Conservation (phyloP, 2,329 filamentous ascomycete species). For the Trichophyton rubrum region DNA sequence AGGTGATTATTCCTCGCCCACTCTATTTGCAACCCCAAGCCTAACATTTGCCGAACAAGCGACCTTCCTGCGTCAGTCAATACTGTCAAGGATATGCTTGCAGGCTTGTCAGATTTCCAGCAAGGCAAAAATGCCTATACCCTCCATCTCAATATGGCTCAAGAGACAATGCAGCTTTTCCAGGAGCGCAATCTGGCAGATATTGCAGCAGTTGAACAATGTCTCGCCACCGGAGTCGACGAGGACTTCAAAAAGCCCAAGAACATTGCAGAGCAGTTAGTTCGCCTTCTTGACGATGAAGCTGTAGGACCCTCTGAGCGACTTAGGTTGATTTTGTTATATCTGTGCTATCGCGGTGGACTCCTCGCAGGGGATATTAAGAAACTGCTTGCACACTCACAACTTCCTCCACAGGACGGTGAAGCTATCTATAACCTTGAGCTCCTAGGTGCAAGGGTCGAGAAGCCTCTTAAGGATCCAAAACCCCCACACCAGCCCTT, state of each 20-base stretch:
- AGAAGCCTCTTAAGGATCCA: slow-evolving; percentile 64
- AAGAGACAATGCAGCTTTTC: slow-evolving; percentile 93
- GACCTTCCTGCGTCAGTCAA: slow-evolving; percentile 65
- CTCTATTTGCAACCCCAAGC: background rate
- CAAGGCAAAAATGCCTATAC: slow-evolving; percentile 93
- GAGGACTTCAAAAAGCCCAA: slow-evolving; percentile 88
- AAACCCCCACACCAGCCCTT: slow-evolving; percentile 53
- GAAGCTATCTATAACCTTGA: slow-evolving; percentile 63
- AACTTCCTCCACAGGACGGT: slow-evolving; percentile 60
- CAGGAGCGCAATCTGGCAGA: slow-evolving; percentile 74
- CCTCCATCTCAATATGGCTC: slow-evolving; percentile 88
- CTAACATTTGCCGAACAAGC: slow-evolving; percentile 22
- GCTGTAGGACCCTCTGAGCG: slow-evolving; percentile 60
- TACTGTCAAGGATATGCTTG: slow-evolving; percentile 94
- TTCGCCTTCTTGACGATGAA: slow-evolving; percentile 78
- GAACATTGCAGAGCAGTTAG: slow-evolving; percentile 71
- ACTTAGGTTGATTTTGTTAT: slow-evolving; percentile 72
- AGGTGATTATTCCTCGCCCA: slow-evolving; percentile 10
- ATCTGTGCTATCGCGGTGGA: slow-evolving; percentile 74
- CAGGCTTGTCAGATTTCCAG: slow-evolving; percentile 84
- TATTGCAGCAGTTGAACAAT: slow-evolving; percentile 75
- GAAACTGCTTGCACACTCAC: slow-evolving; percentile 71
- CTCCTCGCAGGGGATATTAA: slow-evolving; percentile 72
- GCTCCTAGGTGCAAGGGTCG: slow-evolving; percentile 63
- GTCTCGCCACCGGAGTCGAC: slow-evolving; percentile 78